Base-by-base conservation (phyloP, 306 rosid genomes). In the Begonia masoniana region DNA sequence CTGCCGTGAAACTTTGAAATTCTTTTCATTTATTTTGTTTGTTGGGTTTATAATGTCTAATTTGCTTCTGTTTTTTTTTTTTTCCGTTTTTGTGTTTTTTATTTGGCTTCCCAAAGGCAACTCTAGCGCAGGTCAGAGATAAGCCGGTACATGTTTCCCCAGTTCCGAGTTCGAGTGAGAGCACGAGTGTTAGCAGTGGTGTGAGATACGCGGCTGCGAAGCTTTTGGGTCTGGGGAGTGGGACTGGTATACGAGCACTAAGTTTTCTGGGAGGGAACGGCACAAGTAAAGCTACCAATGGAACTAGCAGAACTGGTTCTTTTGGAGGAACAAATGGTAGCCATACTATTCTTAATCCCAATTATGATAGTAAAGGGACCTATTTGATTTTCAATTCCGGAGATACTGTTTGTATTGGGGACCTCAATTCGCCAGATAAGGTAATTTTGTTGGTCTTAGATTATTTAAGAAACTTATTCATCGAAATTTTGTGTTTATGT, bases 211-310 rank as follows among this genome's bases (percentile, higher is more conserved):
- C 99, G 0, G 99, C 99, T 4, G 99, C 88, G 0, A 73, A 94
- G 76, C 70, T 92, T 58, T 67, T 86, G 74, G 89, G 95, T 41
- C 88, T 83, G 72, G 89, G 95, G 45, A 85, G 84, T 53, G 71
- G 87, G 57, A 92, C 85, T 66, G 99, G 99, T 64, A 82, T 83
- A 65, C 78, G 96, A 42, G 82, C 92, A 9, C 87, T 83, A 62
- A 76, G 95, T 73, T 86, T 92, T 66, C 86, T 78, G 43, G 99
- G 95, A 60, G 96, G 94, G 60, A 92, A 92, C 43, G 99, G 96
- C 49, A 63, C 82, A 35, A 73, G 83, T 61, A 92, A 83, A 81
- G 82, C 75, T 71, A 62, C 76, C 47, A 88, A 83, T 52, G 81
- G 73, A 10, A 74, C 60, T 52, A 60, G 78, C 68, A 81, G 94